phyloP scores from a whole-genome alignment of 345 rosid genomes.

The Eucalyptus fibrosa region DNA sequence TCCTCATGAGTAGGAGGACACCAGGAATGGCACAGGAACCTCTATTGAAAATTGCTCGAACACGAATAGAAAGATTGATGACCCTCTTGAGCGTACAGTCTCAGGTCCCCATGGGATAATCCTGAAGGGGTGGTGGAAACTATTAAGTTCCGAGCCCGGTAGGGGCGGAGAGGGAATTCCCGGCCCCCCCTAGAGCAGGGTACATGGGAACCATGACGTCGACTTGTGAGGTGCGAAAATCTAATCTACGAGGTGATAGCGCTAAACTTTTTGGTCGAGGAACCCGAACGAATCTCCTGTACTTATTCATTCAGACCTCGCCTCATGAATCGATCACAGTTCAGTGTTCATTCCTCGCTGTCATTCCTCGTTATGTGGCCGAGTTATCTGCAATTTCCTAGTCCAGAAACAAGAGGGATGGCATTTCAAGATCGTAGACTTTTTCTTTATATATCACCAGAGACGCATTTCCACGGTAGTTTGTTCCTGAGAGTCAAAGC shows the following conservation, averaged over 20 bases:
- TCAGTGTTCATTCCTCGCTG: not conserved
- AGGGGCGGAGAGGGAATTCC: not conserved
- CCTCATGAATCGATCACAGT: not conserved
- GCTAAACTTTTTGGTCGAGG: not conserved
- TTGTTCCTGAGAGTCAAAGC: not conserved
- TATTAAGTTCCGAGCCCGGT: not conserved
- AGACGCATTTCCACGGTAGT: not conserved
- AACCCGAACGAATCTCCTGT: not conserved
- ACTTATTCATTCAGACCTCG: not conserved
- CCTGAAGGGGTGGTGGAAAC: not conserved
- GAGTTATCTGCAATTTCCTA: not conserved
- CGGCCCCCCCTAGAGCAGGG: not conserved
- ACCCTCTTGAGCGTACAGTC: not conserved
- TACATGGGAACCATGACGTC: not conserved
- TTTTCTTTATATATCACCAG: not conserved
- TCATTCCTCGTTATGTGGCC: not conserved
- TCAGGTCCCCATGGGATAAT: not conserved
- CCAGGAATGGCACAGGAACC: not conserved
- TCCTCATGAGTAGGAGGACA: not conserved
- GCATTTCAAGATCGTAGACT: not conserved
- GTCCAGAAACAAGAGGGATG: not conserved
- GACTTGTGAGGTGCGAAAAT: not conserved
- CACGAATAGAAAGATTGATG: not conserved
- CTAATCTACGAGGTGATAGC: not conserved
- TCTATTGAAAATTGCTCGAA: not conserved